Evolutionary conservation across 768 basidiomycete genomes (phyloP).

Genomic region (Stropharia rugosoannulata): DNA sequence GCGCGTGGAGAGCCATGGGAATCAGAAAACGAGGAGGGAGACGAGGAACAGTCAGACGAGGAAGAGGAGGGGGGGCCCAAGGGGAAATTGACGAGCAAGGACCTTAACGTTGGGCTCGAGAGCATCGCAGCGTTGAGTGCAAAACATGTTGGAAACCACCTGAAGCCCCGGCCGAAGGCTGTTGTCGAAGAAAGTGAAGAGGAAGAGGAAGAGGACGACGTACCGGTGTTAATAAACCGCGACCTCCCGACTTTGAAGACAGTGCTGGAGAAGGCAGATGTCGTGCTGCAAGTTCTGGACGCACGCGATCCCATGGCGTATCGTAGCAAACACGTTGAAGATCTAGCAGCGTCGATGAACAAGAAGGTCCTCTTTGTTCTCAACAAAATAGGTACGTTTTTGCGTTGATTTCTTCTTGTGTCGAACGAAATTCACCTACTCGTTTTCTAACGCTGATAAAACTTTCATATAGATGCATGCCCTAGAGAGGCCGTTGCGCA

Average conservation of each 20-base stretch:
- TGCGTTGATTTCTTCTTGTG: background rate
- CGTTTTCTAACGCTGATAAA: background rate
- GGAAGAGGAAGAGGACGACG: slow-evolving; percentile 50
- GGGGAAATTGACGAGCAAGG: slow-evolving; percentile 25
- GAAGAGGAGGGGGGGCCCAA: slow-evolving; percentile 22
- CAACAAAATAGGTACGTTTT: slow-evolving; percentile 82
- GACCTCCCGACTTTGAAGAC: slow-evolving; percentile 60
- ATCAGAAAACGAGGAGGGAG: slow-evolving; percentile 18
- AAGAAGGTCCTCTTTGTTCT: slow-evolving; percentile 61
- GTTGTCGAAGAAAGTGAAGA: slow-evolving; percentile 27
- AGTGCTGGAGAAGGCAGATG: slow-evolving; percentile 77
- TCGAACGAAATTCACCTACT: background rate
- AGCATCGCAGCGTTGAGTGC: slow-evolving; percentile 47
- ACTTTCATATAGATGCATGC: slow-evolving; percentile 57
- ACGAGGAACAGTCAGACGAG: slow-evolving; percentile 14
- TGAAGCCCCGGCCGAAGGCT: slow-evolving; percentile 27
- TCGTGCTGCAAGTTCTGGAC: slow-evolving; percentile 79
- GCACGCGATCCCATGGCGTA: slow-evolving; percentile 78
- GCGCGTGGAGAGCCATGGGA: slow-evolving; percentile 25
- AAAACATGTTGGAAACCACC: slow-evolving; percentile 34
- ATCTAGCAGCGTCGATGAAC: slow-evolving; percentile 40
- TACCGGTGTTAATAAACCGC: slow-evolving; percentile 61
- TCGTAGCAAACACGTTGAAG: slow-evolving; percentile 65
- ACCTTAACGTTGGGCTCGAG: slow-evolving; percentile 51
- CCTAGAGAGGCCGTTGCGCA: slow-evolving; percentile 72